Conservation (phyloP, 345 rosid genomes). For the Populus pruinosa region DNA sequence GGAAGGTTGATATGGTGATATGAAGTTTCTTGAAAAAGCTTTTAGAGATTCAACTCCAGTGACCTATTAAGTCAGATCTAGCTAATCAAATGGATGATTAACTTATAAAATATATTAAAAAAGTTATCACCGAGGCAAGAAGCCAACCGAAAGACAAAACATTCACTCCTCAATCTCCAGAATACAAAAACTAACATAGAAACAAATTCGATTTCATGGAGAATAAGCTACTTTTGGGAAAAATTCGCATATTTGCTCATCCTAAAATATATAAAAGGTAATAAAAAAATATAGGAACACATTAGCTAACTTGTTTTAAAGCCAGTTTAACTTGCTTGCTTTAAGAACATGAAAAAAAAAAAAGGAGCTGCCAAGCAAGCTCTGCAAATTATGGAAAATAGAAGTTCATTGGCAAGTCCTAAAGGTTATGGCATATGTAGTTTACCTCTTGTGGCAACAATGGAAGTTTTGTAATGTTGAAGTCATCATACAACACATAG, state of each 20-base stretch:
- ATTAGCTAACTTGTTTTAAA: neutral
- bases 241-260: neutral
- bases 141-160: neutral
- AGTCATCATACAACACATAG: conserved; percentile 96
- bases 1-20: conserved; percentile 58
- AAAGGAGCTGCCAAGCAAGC: neutral
- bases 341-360: neutral
- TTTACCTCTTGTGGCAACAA: conserved; percentile 93
- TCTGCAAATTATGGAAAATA: neutral
- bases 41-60: conserved; percentile 92
- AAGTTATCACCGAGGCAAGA: neutral
- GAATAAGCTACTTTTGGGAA: neutral
- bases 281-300: neutral
- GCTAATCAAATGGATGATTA: conserved; percentile 17
- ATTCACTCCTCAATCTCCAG: neutral
- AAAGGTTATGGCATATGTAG: neutral
- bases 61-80: conserved; percentile 45
- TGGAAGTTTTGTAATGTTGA: conserved; percentile 92
- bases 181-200: neutral
- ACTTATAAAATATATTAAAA: neutral
- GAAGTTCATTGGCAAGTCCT: neutral
- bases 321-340: neutral
- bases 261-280: neutral
- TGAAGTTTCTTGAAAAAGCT: conserved; percentile 61
- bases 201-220: neutral